phyloP scores from a whole-genome alignment of 208 protist genomes.

The Trypanosomatidae sp. region DNA sequence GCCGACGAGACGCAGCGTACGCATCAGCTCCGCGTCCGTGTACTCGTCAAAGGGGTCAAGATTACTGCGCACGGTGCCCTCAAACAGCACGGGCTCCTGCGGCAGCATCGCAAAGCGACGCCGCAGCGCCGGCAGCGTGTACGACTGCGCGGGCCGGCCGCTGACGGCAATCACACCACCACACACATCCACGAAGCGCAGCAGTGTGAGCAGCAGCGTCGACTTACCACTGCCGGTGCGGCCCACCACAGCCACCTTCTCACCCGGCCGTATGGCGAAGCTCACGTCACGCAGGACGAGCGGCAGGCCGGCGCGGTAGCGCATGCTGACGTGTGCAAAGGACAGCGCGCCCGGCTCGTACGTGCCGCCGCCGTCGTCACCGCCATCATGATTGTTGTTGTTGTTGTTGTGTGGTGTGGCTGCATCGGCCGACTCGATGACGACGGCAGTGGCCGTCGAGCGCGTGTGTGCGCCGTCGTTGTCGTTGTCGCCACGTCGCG shows the following conservation, averaged over 20 bases:
- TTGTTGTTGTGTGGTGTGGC: not conserved
- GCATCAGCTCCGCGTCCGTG: conserved; percentile 22
- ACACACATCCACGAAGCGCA: conserved; percentile 40
- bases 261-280: conserved; percentile 23
- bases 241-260: conserved; percentile 80
- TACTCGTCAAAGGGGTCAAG: conserved; percentile 34
- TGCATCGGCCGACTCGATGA: not conserved
- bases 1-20: conserved; percentile 20
- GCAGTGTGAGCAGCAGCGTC: conserved; percentile 48
- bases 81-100: conserved; percentile 69
- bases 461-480: too few relatives aligned
- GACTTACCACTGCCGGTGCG: conserved; percentile 80
- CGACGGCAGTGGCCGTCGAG: not conserved
- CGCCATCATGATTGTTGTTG: not conserved
- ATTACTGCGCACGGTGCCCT: conserved; percentile 62
- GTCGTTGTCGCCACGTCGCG: too few relatives aligned
- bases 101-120: conserved; percentile 56
- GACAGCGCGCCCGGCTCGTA: conserved; percentile 12
- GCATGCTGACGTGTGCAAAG: conserved; percentile 51
- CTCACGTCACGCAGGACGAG: conserved; percentile 56
- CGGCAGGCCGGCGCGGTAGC: conserved; percentile 61
- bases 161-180: conserved; percentile 30
- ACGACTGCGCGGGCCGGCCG: conserved; percentile 10
- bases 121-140: conserved; percentile 37
- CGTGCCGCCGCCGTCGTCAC: not conserved